phyloP scores from a whole-genome alignment of 116 monocot species.

The Trichopus zeylanicus region DNA sequence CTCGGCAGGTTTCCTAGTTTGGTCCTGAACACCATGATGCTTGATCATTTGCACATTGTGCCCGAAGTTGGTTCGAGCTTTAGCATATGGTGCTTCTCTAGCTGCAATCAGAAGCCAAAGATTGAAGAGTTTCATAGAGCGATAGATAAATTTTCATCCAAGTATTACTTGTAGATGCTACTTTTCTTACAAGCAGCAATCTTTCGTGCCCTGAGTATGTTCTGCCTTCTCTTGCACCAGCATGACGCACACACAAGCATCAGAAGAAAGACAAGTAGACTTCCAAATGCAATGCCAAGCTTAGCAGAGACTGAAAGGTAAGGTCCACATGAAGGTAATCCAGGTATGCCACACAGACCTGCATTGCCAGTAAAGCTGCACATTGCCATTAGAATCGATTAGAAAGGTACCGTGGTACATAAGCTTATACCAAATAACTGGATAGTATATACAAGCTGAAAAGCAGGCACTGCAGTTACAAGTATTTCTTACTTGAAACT shows the following conservation, averaged over 20 bases:
- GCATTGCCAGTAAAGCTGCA: constrained; percentile 83
- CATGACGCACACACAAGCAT: constrained; percentile 32
- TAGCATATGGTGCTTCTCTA: constrained; percentile 95
- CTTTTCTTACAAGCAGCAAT: constrained; percentile 51
- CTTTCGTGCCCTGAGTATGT: constrained; percentile 70
- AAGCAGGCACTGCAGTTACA: too few relatives aligned
- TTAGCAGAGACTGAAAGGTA: constrained; percentile 60
- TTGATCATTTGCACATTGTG: constrained; percentile 75
- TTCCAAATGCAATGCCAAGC: constrained; percentile 65
- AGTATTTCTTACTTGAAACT: constrained; percentile 86
- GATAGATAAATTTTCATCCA: not conserved
- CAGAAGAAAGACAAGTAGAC: constrained; percentile 37
- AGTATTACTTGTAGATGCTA: not conserved
- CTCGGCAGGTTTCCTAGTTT: constrained; percentile 32
- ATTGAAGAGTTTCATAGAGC: not conserved
- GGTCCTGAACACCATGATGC: constrained; percentile 46
- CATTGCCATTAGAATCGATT: not conserved
- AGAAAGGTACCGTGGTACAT: too few relatives aligned
- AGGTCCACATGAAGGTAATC: constrained; percentile 65
- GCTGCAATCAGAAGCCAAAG: constrained; percentile 27
- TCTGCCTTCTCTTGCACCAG: constrained; percentile 95
- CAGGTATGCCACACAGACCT: constrained; percentile 90
- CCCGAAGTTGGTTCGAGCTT: constrained; percentile 58
- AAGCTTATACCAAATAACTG: too few relatives aligned
- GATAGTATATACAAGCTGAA: not conserved